Base-by-base conservation (phyloP, 495 filamentous ascomycete species). In the Chaetomidium leptoderma region DNA sequence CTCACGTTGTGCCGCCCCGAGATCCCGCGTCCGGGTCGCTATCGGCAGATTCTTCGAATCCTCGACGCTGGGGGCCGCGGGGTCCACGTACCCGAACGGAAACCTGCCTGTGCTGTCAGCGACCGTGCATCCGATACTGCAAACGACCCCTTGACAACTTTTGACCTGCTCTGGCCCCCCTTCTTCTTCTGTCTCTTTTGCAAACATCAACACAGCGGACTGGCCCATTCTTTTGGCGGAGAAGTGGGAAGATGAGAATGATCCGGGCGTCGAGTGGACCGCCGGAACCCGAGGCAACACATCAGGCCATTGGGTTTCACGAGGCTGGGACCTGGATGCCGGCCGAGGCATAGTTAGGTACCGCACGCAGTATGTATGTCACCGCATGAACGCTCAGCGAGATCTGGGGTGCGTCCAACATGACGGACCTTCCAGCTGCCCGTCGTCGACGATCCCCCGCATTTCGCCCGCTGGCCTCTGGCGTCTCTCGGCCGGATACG, bases 1-100 rank as follows among this genome's bases (percentile, higher is more conserved):
- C 43, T 30, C n/a, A n/a, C n/a, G n/a, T n/a, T n/a, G n/a, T 33
- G 43, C 57, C 35, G 50, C 44, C 32, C 57, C 29, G 43, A 59
- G 6, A 9, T 37, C 14, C 57, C 37, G 39, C 24, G 33, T 48
- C 23, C 42, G 37, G 39, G 51, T 57, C 24, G 36, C 16, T 35
- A 13, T 58, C 55, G 60, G 55, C 50, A 50, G 39, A n/a, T 55
- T 40, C 39, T 16, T 51, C 48, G 17, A 29, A 50, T 35, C 17
- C 19, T 30, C 16, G 13, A 32, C 3, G 29, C 3, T 40, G 9
- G 42, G 17, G 53, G 17, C 4, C 53, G 21, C 40, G 19, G 26
- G 21, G 21, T 13, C 42, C 32, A 7, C 21, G 21, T 26, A 44
- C 21, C 42, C 45, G 45, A 35, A 23, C 55, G 55, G 55, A 40